Evolutionary conservation across 345 rosid species (phyloP).

Genomic region (Anastatica hierochuntica): DNA sequence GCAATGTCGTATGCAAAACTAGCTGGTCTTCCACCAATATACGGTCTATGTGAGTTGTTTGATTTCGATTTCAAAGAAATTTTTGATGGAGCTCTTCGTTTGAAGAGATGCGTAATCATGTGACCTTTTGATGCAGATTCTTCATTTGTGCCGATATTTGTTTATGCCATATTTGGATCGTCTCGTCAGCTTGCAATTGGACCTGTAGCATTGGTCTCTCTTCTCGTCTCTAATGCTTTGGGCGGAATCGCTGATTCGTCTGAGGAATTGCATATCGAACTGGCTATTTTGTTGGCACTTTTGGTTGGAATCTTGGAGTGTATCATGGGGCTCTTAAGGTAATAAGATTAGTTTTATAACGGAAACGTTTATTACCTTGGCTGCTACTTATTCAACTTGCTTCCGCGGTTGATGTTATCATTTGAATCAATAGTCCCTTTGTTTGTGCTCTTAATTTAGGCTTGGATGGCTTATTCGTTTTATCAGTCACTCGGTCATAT

Average conservation of each 20-base stretch:
- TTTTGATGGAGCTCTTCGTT: neutral
- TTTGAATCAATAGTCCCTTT: neutral
- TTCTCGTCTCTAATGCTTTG: slow-evolving; percentile 86
- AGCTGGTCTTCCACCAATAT: slow-evolving; percentile 89
- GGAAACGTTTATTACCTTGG: too few relatives aligned
- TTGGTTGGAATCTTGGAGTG: slow-evolving; percentile 94
- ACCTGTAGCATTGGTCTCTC: slow-evolving; percentile 98
- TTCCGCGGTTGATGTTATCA: neutral
- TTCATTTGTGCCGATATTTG: slow-evolving; percentile 87
- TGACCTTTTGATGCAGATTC: slow-evolving; percentile 50
- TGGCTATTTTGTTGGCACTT: slow-evolving; percentile 81
- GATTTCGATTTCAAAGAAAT: too few relatives aligned
- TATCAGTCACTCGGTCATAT: slow-evolving; percentile 97
- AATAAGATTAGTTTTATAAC: too few relatives aligned
- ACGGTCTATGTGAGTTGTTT: slow-evolving; percentile 82
- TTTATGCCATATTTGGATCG: slow-evolving; percentile 81
- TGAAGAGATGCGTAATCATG: neutral
- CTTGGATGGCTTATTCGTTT: slow-evolving; percentile 99
- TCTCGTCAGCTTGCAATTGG: slow-evolving; percentile 99
- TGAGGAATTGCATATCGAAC: slow-evolving; percentile 69
- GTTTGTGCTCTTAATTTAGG: slow-evolving; percentile 33
- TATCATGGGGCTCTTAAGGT: slow-evolving; percentile 95
- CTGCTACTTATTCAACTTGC: neutral
- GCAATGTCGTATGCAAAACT: slow-evolving; percentile 97
- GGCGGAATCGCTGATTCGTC: slow-evolving; percentile 57